These are phyloP conservation scores for Sorghum bicolor DNA, from an alignment of 176 grass and related monocot genomes.

Conservation along the genomic window Sorghum_bicolor_NCBIv3 NC_012871.2:1348501-1349000, in stretches of 20 bases:
- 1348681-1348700: no score
- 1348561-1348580: not conserved
- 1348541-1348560: not conserved
- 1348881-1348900: not conserved
- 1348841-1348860: not conserved
- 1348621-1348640: no score
- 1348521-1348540: not conserved
- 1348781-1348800: not conserved
- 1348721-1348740: no score
- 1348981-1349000: not conserved
- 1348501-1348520: conserved; percentile 26
- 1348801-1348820: not conserved
- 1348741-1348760: no score
- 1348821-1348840: not conserved
- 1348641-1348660: no score
- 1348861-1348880: not conserved
- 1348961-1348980: conserved; percentile 6
- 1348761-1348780: not conserved
- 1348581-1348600: no score
- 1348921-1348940: not conserved
- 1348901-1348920: not conserved
- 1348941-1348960: not conserved
- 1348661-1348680: no score
- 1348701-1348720: no score
- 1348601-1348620: not conserved